Base-by-base conservation (phyloP, 2,329 filamentous ascomycete genomes). In the Colletotrichum lindemuthianum region DNA sequence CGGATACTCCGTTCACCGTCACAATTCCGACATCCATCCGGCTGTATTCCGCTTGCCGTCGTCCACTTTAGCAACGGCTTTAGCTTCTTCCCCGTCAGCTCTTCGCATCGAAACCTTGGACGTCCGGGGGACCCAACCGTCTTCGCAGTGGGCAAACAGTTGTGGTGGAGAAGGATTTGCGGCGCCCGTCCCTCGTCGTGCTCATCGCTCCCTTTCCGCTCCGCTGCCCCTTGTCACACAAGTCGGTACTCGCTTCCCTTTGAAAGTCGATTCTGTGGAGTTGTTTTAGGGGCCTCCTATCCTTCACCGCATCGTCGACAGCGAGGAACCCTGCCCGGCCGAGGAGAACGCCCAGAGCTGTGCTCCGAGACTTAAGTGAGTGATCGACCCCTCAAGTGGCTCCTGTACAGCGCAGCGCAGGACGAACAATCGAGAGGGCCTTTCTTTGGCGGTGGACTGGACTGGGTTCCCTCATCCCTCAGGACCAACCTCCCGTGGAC, bases 281-380 rank as follows among this genome's bases (percentile, higher is more conserved):
- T 56, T 48, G 45, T 65, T 55, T 61, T 52, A 65, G 59, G 58
- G 61, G 36, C 60, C 55, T 55, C 51, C 51, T 61, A 45, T 65
- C 58, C 60, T 37, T 65, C 61, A 65, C 61, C 61, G 61, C 61
- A 65, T 65, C 58, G 61, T 65, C 40, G 39, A 40, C 61, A 48
- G 58, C 58, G 58, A 51, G 44, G 45, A 24, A 47, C 58, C 58
- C 52, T 59, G 39, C 33, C 33, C 24, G 24, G 13, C 50, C 57
- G 48, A 15, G 44, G 37, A 16, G 47, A 44, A 44, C 49, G 55
- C 48, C 60, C 55, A 53, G 55, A 63, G 44, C n/a, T 15, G 33
- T 48, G 58, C 58, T 51, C 48, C 45, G 50, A 51, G 61, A n/a
- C 41, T 13, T 43, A 12, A 43, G 41, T n/a, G 43, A 33, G 39